Evolutionary conservation across 768 basidiomycete genomes (phyloP), one percentile per base, ranked within the genome.

Genomic region (Botryobasidium botryosum): DNA sequence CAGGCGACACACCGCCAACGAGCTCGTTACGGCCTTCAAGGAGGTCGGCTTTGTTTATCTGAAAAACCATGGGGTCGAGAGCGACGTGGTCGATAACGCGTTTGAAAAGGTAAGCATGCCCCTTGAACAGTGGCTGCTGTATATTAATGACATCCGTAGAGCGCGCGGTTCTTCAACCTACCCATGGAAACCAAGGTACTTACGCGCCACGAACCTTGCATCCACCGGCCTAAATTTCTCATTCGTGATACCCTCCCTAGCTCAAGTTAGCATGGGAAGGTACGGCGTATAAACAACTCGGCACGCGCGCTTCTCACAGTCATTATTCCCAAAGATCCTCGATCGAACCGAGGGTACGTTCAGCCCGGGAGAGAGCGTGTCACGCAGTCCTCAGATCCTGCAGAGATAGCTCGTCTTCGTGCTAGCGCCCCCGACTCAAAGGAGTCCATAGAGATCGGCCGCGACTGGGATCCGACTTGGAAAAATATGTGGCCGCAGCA

Each of bases 401-500:
- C 66, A 15, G 83, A 85, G 61, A 87, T 90, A 52, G 77, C 75
- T 36, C 59, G 67, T 35, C 62, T 88, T 18, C 75, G 86, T n/a
- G 65, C 62, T 47, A 75, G 73, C 48, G 75, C 85, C 0, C 85
- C 86, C 0, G 85, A 86, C 56, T 74, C 62, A 61, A 85, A 86
- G 59, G 85, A 90, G 59, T 67, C 74, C 6, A 85, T 90, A 76
- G 86, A 91, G 59, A 87, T 91, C 36, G 85, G 87, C 25, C 69
- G 79, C 21, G 84, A 91, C 47, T 80, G 36, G 44, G 49, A 50
- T 24, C 33, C 49, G 13, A 44, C 40, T 15, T 57, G 48, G 51
- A 47, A 49, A 57, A 91, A 91, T 57, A 68, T 69, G 51, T 90
- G 87, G 86, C 85, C 81, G 3, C 61, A 63, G 35, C 75, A 82